Base-by-base conservation (phyloP, 1,139 yeast species). In the Torulaspora globosa region DNA sequence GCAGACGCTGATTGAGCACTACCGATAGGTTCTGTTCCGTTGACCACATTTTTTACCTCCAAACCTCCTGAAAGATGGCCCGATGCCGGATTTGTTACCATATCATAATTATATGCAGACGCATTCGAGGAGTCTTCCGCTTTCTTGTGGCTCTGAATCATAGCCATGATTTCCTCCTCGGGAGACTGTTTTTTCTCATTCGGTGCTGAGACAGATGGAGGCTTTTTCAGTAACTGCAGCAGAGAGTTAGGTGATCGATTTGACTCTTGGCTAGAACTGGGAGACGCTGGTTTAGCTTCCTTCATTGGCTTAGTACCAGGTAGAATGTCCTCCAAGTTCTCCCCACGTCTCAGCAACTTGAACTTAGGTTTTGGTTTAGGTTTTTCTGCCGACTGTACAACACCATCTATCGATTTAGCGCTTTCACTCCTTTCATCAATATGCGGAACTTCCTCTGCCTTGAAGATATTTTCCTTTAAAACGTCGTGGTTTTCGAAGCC, bases 381-480 rank as follows among this genome's bases (percentile, higher is more conserved):
- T 18, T 36, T 33, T 34, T 37, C 43, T n/a, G 43, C 18, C 14
- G 48, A 21, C 10, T 38, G 43, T 11, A 26, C 46, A 4, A 43
- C 41, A 21, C 50, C 49, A 10, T 48, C 44, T 4, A 47, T 32
- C 2, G 58, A 50, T 23, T 39, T 45, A 7, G 42, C 44, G 32
- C 56, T 52, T 10, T 47, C 56, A 12, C 47, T 32, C 5, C 24
- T 39, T 42, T 66, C 71, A 41, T 71, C 74, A 39, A 68, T 71
- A 51, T 71, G 66, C 15, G 70, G 75, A 30, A 68, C 63, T 39
- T 67, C 73, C 49, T 68, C 67, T 34, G 55, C 56, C 44, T 55
- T 55, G 35, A 60, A 55, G 12, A 31, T 19, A 21, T 49, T 52
- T 28, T 45, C 53, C 30, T 46, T 35, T 12, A 54, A 40, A 5